phyloP scores from a whole-genome alignment of 176 grass and related monocot genomes.

The Oryza meyeriana region DNA sequence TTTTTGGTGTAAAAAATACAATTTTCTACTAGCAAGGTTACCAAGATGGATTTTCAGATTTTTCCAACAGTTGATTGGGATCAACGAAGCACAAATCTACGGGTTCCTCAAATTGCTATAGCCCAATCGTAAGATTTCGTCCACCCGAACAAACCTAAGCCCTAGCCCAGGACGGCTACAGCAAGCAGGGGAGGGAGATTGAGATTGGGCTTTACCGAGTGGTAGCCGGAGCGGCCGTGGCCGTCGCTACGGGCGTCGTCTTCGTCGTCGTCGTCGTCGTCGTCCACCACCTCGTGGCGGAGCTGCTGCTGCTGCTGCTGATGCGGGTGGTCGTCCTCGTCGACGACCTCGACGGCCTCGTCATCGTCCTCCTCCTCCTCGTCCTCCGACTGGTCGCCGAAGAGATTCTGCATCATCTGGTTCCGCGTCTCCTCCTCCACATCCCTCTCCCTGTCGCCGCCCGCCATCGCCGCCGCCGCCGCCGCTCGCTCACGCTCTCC shows the following conservation, averaged over 20 bases:
- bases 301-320: constrained; percentile 10
- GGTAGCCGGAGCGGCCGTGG: constrained; percentile 25
- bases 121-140: not conserved
- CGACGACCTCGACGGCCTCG: constrained; percentile 60
- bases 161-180: not conserved
- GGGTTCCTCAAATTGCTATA: not conserved
- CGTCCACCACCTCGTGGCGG: constrained; percentile 24
- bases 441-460: constrained; percentile 53
- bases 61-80: not conserved
- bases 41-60: constrained; percentile 11
- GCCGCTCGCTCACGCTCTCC: not conserved
- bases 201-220: constrained; percentile 35
- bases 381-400: constrained; percentile 93
- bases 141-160: not conserved
- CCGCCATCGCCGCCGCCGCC: constrained; percentile 24
- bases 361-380: constrained; percentile 51
- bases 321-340: constrained; percentile 43
- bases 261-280: constrained; percentile 32
- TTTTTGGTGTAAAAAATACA: not conserved
- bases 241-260: constrained; percentile 28
- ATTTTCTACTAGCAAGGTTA: not conserved
- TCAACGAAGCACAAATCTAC: not conserved
- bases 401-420: constrained; percentile 99
- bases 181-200: not conserved
- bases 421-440: constrained; percentile 70